phyloP scores from a whole-genome alignment of 164 flowering plant species.

The Tetrastigma voinierianum region DNA sequence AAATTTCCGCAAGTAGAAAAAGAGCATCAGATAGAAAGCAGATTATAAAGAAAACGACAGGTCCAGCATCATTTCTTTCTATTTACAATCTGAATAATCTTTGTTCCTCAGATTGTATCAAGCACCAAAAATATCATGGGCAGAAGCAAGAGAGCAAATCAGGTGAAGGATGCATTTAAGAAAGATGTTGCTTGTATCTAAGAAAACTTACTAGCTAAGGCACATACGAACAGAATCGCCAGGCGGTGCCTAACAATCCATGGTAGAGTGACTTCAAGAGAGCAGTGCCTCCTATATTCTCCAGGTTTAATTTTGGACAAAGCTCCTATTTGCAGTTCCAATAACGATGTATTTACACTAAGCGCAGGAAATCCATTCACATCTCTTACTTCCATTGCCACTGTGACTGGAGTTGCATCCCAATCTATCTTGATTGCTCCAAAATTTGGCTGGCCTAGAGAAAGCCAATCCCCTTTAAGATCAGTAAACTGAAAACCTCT shows the following conservation, averaged over 20 bases:
- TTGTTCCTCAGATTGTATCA: background rate
- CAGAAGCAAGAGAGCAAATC: background rate
- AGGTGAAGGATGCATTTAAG: background rate
- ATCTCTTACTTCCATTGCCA: constrained; percentile 60
- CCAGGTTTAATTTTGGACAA: constrained; percentile 11
- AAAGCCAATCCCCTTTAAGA: constrained; percentile 5
- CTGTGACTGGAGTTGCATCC: constrained; percentile 49
- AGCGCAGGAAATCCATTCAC: constrained; percentile 43
- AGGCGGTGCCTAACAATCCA: constrained; percentile 60
- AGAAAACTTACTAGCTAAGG: constrained; percentile 39
- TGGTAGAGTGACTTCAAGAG: constrained; percentile 59
- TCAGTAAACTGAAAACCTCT: background rate
- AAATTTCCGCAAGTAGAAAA: background rate
- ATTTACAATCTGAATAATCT: background rate
- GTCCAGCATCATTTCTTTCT: background rate
- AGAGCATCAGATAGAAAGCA: no score
- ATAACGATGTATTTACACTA: constrained; percentile 37
- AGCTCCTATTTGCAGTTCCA: constrained; percentile 34
- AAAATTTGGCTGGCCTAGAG: constrained; percentile 65
- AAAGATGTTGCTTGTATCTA: background rate
- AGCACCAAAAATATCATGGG: background rate
- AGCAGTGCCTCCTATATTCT: constrained; percentile 37
- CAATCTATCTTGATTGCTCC: constrained; percentile 73
- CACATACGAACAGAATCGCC: constrained; percentile 42
- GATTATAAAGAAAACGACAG: no score